Conservation (phyloP, 176 grass and related monocot species). For the Hsuehochloa calcarea region DNA sequence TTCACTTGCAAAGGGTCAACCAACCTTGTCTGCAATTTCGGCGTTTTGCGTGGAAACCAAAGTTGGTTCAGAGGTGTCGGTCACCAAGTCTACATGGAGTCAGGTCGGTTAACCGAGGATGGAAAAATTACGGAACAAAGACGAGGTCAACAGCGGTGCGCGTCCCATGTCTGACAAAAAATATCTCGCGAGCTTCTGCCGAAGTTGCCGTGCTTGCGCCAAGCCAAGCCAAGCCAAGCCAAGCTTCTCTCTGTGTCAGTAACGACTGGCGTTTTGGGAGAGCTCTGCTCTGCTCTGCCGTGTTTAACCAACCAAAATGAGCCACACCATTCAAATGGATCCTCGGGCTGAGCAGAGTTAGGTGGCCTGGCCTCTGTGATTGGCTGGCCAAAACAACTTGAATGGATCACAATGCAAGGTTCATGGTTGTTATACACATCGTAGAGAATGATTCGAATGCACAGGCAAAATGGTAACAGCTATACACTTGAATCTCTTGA, state of each 20-base stretch:
- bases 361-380: too few relatives aligned
- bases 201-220: neutral
- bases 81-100: neutral
- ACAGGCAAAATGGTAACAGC: neutral
- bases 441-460: neutral
- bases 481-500: conserved; percentile 37
- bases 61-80: neutral
- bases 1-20: neutral
- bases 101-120: neutral
- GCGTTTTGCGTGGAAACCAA: too few relatives aligned
- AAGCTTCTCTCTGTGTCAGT: neutral
- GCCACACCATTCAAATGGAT: neutral
- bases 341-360: neutral
- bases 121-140: neutral
- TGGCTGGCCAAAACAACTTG: too few relatives aligned
- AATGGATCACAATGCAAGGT: neutral
- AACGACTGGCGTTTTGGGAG: neutral
- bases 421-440: neutral
- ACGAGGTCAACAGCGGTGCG: neutral
- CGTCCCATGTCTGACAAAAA: neutral
- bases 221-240: neutral
- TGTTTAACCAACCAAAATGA: neutral
- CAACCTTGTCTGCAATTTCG: neutral
- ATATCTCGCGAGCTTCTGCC: neutral
- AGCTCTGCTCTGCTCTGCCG: neutral